Conservation (phyloP, 768 basidiomycete genomes). For the Trametopsis cervina region DNA sequence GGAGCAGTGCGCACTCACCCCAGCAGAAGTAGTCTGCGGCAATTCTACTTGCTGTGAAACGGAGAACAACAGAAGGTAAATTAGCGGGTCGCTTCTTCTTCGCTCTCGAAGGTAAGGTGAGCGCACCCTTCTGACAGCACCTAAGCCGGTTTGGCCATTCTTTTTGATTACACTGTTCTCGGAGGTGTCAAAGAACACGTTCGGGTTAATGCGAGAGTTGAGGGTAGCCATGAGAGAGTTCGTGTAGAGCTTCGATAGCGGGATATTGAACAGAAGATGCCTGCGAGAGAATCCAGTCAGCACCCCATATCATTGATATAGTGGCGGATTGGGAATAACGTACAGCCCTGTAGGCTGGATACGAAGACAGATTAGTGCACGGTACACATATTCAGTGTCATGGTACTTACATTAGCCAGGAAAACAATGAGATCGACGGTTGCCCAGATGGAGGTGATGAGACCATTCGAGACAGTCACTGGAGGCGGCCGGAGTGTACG, state of each 20-base stretch:
- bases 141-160: constrained; percentile 7
- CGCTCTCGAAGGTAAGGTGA: neutral
- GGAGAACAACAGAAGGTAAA: neutral
- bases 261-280: constrained; percentile 32
- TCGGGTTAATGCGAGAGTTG: constrained; percentile 22
- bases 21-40: neutral
- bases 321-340: constrained; percentile 3
- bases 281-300: constrained; percentile 14
- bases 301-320: no score
- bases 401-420: constrained; percentile 15
- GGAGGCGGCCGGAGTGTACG: no score
- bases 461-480: constrained; percentile 34
- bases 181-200: constrained; percentile 11
- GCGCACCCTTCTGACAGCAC: constrained; percentile 7
- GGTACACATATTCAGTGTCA: neutral
- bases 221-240: constrained; percentile 34
- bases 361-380: neutral
- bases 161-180: constrained; percentile 3
- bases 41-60: neutral
- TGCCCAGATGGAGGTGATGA: constrained; percentile 29
- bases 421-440: constrained; percentile 28
- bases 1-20: neutral
- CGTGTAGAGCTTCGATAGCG: constrained; percentile 34
- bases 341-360: constrained; percentile 19
- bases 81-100: no score